Evolutionary conservation across 495 filamentous ascomycete species (phyloP), one percentile per base, ranked within the genome.

Genomic region (Hypomontagnella submonticulosa): DNA sequence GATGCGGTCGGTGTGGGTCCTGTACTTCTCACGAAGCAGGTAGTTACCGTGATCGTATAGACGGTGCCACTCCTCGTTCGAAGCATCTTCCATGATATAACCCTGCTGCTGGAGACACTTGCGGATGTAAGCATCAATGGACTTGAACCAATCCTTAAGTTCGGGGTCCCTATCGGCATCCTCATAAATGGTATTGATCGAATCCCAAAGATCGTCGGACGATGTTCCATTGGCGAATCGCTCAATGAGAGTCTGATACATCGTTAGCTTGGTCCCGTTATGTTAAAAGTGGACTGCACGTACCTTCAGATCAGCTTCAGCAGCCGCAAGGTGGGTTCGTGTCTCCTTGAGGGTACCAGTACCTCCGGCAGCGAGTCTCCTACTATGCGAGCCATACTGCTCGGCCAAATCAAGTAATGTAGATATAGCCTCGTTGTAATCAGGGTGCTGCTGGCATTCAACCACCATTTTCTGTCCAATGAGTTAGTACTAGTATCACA

Each of bases 191-290:
- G 82, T 84, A 70, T 96, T 90, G 73, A 99, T 88, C 1, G 94
- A 87, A 42, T 89, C 89, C 74, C 96, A 90, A 34, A 98, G 76
- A 73, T 96, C 92, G 62, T 96, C 89, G 37, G 85, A 81, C 1
- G 92, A 97, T 6, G 95, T 99, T 74, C 87, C 88, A 77, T 98
- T 98, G 72, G 95, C 95, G 66, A 97, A 98, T 44, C 95, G 89
- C 81, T 99, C 96, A 61, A 98, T 87, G 15, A 99, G 83, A 11
- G 85, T 89, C 91, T 93, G 73, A 8, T 76, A 68, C n/a, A 55
- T 51, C 37, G 77, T 90, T 76, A 89, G 83, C 75, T 77, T 75
- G 48, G 57, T 76, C 13, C 3, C 30, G 15, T 37, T 53, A 66
- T 81, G 0, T 16, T 57, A 58, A 20, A 41, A 18, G 23, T n/a